Evolutionary conservation across 441 rosid genomes (phyloP), one percentile per base, ranked within the genome.

Genomic region (Manihot esculenta): DNA sequence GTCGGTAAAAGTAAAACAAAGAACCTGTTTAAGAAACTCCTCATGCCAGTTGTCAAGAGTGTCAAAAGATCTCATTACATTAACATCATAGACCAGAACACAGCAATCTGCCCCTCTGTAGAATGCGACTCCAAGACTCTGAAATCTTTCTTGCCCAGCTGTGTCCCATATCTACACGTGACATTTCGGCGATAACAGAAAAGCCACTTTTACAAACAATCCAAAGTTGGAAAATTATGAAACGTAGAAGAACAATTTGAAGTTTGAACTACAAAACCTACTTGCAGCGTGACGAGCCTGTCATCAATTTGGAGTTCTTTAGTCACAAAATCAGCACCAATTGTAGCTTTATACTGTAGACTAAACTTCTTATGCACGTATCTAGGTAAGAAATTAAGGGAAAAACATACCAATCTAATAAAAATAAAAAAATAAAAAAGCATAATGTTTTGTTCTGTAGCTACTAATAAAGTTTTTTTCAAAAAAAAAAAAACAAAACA

Each of bases 31-130:
- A 79, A 94, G 98, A 84, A 94, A 92, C 82, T 94, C 99, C 35
- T 88, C 85, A 45, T 90, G 98, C 98, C 99, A 94, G 72, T 84
- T 94, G 61, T 92, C 93, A 66, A 94, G 96, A 64, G 89, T 81
- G 72, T 94, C 99, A 77, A 94, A 94, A 0, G 99, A 92, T 62
- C 83, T 89, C 77, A 84, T 79, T 68, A 85, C 84, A 79, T 94
- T 94, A 18, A 92, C 99, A 79, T 94, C 99, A 72, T 92, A 92
- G 44, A 92, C 99, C 8, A 94, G 90, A 68, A 89, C 99, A 67
- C 99, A 94, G 66, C 98, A 92, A 82, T 94, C 99, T 15, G 99
- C 99, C 62, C 99, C 99, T 80, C 99, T 85, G 68, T 92, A 94
- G 79, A 94, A 94, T 5, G 97, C 97, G 62, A 85, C 96, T 41